Percentiles rank a stretch among this genome's conserved stretches.
Evolutionary conservation across 2,329 filamentous ascomycete genomes (phyloP).

Genomic region (Sclerotinia nivalis): DNA sequence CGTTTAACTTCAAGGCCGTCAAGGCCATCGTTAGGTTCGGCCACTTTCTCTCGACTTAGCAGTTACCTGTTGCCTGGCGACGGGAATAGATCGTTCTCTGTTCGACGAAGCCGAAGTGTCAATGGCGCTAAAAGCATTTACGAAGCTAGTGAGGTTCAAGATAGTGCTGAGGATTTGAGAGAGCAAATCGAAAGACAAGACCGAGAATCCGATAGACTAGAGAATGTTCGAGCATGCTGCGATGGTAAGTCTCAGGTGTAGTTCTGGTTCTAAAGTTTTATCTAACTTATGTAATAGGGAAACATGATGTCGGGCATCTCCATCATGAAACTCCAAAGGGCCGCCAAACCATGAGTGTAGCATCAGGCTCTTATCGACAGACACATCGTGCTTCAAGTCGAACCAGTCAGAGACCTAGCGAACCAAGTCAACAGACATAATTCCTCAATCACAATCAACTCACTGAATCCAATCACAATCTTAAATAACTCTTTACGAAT

Average conservation of each 20-base stretch:
- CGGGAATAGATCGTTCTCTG: constrained; percentile 50
- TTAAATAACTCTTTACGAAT: constrained; percentile 16
- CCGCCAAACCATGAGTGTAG: constrained; percentile 33
- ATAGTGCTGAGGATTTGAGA: constrained; percentile 81
- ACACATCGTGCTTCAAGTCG: constrained; percentile 27
- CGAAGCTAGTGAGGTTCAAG: constrained; percentile 59
- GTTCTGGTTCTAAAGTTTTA: neutral
- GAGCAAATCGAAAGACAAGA: constrained; percentile 78
- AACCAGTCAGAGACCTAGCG: constrained; percentile 29
- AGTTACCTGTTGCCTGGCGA: constrained; percentile 54
- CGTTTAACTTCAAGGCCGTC: constrained; percentile 33
- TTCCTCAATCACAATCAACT: neutral
- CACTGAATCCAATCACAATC: constrained; percentile 2
- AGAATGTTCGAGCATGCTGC: constrained; percentile 96
- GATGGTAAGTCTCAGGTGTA: constrained; percentile 69
- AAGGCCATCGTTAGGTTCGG: constrained; percentile 36
- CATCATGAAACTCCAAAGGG: constrained; percentile 51
- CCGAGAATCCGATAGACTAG: constrained; percentile 73
- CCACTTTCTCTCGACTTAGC: constrained; percentile 60
- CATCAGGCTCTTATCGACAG: constrained; percentile 28
- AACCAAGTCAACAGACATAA: constrained; percentile 18
- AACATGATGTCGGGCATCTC: constrained; percentile 70
- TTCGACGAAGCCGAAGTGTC: constrained; percentile 53
- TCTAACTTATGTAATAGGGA: constrained; percentile 52
- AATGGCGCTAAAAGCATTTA: constrained; percentile 51